Conservation (phyloP, 331 rosid genomes). For the Pyrus hybrid region DNA sequence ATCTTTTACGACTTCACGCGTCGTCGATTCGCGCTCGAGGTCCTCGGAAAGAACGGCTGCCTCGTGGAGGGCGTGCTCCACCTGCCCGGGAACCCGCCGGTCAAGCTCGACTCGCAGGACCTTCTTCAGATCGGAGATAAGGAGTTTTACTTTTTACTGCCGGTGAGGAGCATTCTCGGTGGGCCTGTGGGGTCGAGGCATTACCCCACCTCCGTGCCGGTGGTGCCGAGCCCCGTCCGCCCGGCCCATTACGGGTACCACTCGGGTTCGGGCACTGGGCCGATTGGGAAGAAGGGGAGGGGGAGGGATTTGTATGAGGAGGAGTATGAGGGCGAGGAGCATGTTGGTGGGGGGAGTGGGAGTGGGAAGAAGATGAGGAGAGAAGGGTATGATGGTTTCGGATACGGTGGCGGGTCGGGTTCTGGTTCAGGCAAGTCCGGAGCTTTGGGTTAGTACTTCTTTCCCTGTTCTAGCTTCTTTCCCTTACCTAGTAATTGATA, state of each 20-base stretch:
- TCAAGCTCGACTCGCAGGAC: conserved; percentile 93
- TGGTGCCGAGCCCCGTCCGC: conserved; percentile 16
- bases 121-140: conserved; percentile 96
- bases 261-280: conserved; percentile 26
- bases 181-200: conserved; percentile 49
- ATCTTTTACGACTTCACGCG: conserved; percentile 94
- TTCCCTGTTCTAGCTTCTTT: background rate
- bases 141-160: conserved; percentile 81
- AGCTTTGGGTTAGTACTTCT: conserved; percentile 49
- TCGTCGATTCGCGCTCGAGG: conserved; percentile 94
- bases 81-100: conserved; percentile 85
- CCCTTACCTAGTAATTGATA: background rate
- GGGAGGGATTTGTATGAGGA: conserved; percentile 74
- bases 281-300: conserved; percentile 57
- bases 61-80: conserved; percentile 95
- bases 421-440: conserved; percentile 54
- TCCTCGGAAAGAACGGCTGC: conserved; percentile 97
- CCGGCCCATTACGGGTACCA: conserved; percentile 51
- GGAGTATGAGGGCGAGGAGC: conserved; percentile 72
- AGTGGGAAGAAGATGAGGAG: conserved; percentile 74
- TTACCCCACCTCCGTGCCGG: conserved; percentile 24
- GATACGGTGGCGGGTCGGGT: conserved; percentile 44
- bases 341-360: conserved; percentile 34
- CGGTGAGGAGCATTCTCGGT: conserved; percentile 67
- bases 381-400: conserved; percentile 60